Base-by-base conservation (phyloP, 2,329 filamentous ascomycete species). In the Didymella pinodella region DNA sequence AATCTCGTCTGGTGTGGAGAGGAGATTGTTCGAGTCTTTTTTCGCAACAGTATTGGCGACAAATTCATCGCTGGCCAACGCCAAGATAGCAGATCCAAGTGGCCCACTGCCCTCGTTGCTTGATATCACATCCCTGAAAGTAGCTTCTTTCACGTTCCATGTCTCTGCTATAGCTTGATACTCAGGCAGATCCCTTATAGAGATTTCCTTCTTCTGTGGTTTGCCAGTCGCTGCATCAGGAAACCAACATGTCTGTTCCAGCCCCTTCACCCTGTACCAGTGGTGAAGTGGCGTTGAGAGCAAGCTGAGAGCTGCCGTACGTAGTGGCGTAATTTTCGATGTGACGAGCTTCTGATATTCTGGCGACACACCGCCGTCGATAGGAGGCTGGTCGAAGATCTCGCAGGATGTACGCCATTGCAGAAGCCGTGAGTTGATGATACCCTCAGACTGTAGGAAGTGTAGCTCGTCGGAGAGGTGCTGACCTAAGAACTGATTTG, bases 401-500 rank as follows among this genome's bases (percentile, higher is more conserved):
- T 94, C 88, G 64, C 90, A 88, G 53, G 92, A 90, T 4, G 91
- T 90, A 67, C 97, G 87, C 85, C 89, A 94, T 74, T 90, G 91
- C 12, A 96, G 84, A 36, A 97, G 83, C 47, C 91, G 87, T 25
- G 92, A 84, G 28, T 91, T 88, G 64, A 98, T 87, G 43, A 97
- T 81, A 32, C 92, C 95, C 50, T 86, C 88, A 58, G 92, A 93
- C 48, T 97, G 83, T 75, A 98, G 98, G 76, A 92, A 90, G 75
- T 94, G 93, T 18, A 98, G 83, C 77, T 99, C 95, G 40, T 93
- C 88, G 0, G 95, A 93, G 5, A 99, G 83, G 59, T 93, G 90
- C 59, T 96, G 86, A n/a, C 93, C 93, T 62, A 97, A 86, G 73
- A 97, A 93, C 71, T 94, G 89, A 73, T 96, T 91, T 65, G 95